Evolutionary conservation across 164 flowering plant genomes (phyloP).

Genomic region (Magnolia officinalis): DNA sequence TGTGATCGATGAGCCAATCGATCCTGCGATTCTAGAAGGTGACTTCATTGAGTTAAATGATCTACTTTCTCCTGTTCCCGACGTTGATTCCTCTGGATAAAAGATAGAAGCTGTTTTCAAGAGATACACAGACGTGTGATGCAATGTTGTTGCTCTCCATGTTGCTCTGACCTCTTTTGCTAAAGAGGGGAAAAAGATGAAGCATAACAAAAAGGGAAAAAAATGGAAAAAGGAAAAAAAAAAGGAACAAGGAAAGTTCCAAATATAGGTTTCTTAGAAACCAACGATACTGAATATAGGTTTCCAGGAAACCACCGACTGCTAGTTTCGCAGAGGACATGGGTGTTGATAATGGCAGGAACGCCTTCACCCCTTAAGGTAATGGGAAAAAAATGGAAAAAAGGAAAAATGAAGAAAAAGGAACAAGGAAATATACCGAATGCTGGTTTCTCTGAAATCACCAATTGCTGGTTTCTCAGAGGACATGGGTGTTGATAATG

Average conservation of each 20-base stretch:
- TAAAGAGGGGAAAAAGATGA: neutral
- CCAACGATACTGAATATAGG: neutral
- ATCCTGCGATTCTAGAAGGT: constrained; percentile 12
- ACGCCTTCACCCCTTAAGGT: neutral
- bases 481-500: neutral
- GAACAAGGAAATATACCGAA: neutral
- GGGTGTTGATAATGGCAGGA: neutral
- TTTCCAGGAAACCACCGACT: neutral
- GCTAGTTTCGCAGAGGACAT: neutral
- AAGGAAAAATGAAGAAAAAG: too few species aligned
- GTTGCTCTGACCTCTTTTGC: neutral
- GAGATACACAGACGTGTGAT: neutral
- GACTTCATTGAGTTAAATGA: constrained; percentile 21
- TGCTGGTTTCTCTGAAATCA: neutral
- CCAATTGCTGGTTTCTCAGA: neutral
- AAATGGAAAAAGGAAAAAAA: too few species aligned
- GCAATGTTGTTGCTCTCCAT: neutral
- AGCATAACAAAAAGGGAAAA: neutral
- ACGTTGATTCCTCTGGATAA: neutral
- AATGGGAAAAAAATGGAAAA: neutral
- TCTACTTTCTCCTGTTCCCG: neutral
- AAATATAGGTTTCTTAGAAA: neutral
- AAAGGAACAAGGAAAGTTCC: neutral
- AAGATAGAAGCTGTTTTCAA: neutral
- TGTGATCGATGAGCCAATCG: neutral